These are phyloP conservation scores for Alternaria brassicae DNA, from an alignment of 2,329 filamentous ascomycete species.

Conservation along the genomic window DNA sequence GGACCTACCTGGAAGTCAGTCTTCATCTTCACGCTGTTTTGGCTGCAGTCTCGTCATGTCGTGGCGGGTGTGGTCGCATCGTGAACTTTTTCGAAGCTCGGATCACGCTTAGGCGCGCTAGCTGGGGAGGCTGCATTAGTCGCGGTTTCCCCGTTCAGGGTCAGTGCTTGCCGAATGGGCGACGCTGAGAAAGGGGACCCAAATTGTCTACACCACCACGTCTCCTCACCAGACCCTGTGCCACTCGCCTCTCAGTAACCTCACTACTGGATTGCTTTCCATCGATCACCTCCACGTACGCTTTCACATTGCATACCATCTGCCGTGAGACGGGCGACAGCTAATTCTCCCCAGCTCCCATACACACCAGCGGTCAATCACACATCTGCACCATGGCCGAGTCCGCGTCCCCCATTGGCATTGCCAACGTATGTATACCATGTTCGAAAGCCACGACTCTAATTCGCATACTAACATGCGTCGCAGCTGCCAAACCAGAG, in stretches of 20 bases:
- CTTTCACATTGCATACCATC: neutral
- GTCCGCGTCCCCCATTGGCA: constrained; percentile 72
- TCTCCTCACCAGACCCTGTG: constrained; percentile 21
- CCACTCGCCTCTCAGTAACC: constrained; percentile 17
- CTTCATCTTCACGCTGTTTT: constrained; percentile 73
- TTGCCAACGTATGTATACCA: constrained; percentile 69
- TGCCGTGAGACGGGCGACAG: neutral
- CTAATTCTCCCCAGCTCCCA: constrained; percentile 35
- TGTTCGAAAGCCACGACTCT: neutral
- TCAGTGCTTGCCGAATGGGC: constrained; percentile 49
- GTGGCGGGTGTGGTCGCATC: constrained; percentile 35
- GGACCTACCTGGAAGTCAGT: constrained; percentile 89
- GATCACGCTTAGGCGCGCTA: constrained; percentile 15
- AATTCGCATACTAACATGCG: constrained; percentile 43
- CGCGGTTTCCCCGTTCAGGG: constrained; percentile 47
- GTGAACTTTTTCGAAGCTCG: constrained; percentile 44
- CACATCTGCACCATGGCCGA: constrained; percentile 63
- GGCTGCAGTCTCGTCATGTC: constrained; percentile 20
- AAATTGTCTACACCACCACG: constrained; percentile 46
- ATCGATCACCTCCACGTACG: constrained; percentile 8
- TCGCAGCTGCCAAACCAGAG: constrained; percentile 72
- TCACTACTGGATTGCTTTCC: constrained; percentile 1
- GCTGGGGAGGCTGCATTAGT: constrained; percentile 30
- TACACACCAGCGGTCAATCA: constrained; percentile 26
- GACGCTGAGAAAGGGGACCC: constrained; percentile 48